Base-by-base conservation (phyloP, 768 basidiomycete species). In the Boletus rubescentipes region DNA sequence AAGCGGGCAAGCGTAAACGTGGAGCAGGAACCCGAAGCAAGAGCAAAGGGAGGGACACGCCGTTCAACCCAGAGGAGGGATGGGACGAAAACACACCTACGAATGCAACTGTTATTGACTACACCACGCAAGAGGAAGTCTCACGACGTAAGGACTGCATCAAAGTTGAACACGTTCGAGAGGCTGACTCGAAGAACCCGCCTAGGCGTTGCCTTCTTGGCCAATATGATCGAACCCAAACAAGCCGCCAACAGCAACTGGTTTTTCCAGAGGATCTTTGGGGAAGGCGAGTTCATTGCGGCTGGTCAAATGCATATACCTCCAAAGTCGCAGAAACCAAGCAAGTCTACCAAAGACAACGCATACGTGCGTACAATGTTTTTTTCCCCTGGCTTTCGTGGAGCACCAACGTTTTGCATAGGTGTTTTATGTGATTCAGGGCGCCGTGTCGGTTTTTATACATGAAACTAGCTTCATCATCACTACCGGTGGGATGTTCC, bases 321-420 rank as follows among this genome's bases (percentile, higher is more conserved):
- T 5, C 83, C 89, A 1, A 76, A 81, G 8, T 81, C 82, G n/a
- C 77, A 81, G 55, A 99, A 99, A 71, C 89, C 90, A 14, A 84
- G 81, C 54, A 98, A 98, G 68, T 80, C 82, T 21, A 84, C 93
- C 2, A 94, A 90, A 66, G 97, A 98, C 64, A 99, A 98, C 61
- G 91, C 91, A 23, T 95, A 91, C 67, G 92, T 93, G 57, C 60
- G 90, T 77, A 9, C 21, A 34, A 38, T 6, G n/a, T 5, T 3
- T 30, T 43, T 42, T 5, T 1, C 18, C 29, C 18, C 38, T 10
- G 15, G 9, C 6, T 39, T 36, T 49, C 6, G 3, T 40, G 21
- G 20, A 45, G 36, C 5, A 45, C 54, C 31, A 55, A 31, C n/a
- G 15, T 29, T 21, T 4, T 30, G 23, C 23, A 20, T 62, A 89